Base-by-base conservation (phyloP, 148 eudicot genomes). In the Selenicereus undatus region DNA sequence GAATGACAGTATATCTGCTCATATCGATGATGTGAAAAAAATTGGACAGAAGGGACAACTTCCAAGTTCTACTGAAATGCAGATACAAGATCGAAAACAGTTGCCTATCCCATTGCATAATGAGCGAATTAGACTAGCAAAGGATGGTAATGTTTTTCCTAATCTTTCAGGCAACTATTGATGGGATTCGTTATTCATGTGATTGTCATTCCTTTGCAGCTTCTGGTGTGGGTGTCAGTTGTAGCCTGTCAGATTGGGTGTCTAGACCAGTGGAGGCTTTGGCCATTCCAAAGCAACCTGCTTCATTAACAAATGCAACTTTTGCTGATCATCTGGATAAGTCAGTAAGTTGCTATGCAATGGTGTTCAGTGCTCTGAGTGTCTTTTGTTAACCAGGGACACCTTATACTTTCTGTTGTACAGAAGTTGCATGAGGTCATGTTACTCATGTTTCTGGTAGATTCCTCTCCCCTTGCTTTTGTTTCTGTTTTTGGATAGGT, bases 311-410 rank as follows among this genome's bases (percentile, higher is more conserved):
- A 73, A 84, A 83, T 43, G 42, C n/a, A 43, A 62, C 69, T 73
- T 39, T 66, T 36, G 48, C 72, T 62, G 74, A 51, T 76, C 81
- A 74, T 77, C 69, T 78, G 29, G 78, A 81, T 69, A 74, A 82
- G 82, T 62, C 84, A 52, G 91, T 86, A 85, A 85, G 91, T 80
- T 84, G 56, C 71, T 84, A 76, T 78, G 36, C 54, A 75, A 35
- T 71, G 52, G 52, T 48, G n/a, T 58, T 58, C 29, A 42, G 21
- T 60, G 24, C 17, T 73, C 32, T 36, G 82, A 36, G 12, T 69
- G 16, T 69, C n/a, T 51, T 62, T 8, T 62, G 68, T 32, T 48
- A 58, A 12, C 39, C 27, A 65, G 18, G 79, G 39, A 26, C 17
- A 30, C 30, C 10, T 0, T 60, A 62, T n/a, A n/a, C 42, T 13